Base-by-base conservation (phyloP, 768 basidiomycete species). In the Boletus sensibilis region DNA sequence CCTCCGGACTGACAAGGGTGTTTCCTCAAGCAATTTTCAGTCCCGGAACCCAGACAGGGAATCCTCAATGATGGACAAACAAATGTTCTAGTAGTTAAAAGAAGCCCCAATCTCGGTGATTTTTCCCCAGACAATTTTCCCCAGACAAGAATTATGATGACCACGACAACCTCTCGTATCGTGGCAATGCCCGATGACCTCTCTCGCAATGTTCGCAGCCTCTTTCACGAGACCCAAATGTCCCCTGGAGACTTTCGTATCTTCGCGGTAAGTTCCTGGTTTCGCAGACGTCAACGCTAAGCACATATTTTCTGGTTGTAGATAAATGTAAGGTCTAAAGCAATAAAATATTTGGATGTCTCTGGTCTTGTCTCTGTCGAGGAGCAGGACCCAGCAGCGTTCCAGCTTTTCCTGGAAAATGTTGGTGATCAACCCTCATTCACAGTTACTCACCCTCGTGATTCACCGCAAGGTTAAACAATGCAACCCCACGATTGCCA, bases 211-310 rank as follows among this genome's bases (percentile, higher is more conserved):
- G 53, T 57, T 2, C 8, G 11, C 3, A 0, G 3, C 5, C 51
- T 66, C 1, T 20, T 34, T 5, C 0, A 0, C 5, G 40, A 29
- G 9, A 43, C 25, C 1, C 6, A n/a, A 0, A 60, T 67, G 60
- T 23, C 56, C 1, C 0, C 9, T 0, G 0, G 5, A 12, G 43
- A 53, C 0, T 58, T 65, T n/a, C 7, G 9, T 11, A 1, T 0
- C 2, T 40, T 67, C 21, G 40, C 18, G 7, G 66, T 67, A 27
- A 9, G 65, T 56, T 51, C n/a, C n/a, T 50, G 2, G 29, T 29
- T 49, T 38, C 5, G 18, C 23, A 14, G 16, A 10, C 13, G 20
- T 49, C 20, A 5, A 46, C 18, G 33, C 13, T 18, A 11, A 42
- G 0, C 34, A n/a, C 5, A 40, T 35, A 7, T 20, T 21, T 42